These are phyloP conservation scores for Dentiscutata heterogama DNA, from an alignment of 371 early-diverging fungal species.

Conservation along the genomic window DNA sequence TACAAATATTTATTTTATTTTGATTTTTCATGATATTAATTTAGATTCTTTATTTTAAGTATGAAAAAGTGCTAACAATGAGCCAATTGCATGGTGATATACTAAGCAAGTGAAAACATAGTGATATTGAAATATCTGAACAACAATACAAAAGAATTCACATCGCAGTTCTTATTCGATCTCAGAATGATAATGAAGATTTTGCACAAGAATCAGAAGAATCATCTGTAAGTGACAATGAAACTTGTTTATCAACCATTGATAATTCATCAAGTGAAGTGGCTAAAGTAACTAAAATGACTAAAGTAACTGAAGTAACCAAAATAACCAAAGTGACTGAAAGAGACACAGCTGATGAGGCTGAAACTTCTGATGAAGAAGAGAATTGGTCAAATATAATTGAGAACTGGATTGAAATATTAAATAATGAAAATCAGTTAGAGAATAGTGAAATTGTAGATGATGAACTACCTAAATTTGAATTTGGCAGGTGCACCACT, in stretches of 20 bases:
- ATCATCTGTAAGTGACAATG: not conserved
- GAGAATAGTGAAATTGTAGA: constrained; percentile 12
- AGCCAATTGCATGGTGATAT: not conserved
- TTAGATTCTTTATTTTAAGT: not conserved
- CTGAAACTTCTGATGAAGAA: not conserved
- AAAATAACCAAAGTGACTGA: not conserved
- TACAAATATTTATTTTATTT: not conserved
- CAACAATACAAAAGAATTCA: constrained; percentile 6
- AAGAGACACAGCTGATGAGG: not conserved
- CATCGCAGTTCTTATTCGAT: not conserved
- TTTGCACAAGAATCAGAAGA: no score
- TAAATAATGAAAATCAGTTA: constrained; percentile 25
- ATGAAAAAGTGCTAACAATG: not conserved
- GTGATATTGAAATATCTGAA: not conserved
- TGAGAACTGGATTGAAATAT: constrained; percentile 18
- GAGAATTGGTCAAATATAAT: constrained; percentile 8
- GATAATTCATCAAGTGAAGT: no score
- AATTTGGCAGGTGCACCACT: not conserved
- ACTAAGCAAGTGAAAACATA: not conserved
- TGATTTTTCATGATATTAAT: not conserved
- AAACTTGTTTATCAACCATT: constrained; percentile 8
- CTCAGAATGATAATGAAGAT: not conserved
- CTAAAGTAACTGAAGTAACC: no score
- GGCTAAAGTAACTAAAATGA: no score
- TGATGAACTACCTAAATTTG: not conserved